Percentiles rank a stretch among this genome's conserved stretches.
phyloP scores from a whole-genome alignment of 495 filamentous ascomycete species.

The Aspergillus asperescens region DNA sequence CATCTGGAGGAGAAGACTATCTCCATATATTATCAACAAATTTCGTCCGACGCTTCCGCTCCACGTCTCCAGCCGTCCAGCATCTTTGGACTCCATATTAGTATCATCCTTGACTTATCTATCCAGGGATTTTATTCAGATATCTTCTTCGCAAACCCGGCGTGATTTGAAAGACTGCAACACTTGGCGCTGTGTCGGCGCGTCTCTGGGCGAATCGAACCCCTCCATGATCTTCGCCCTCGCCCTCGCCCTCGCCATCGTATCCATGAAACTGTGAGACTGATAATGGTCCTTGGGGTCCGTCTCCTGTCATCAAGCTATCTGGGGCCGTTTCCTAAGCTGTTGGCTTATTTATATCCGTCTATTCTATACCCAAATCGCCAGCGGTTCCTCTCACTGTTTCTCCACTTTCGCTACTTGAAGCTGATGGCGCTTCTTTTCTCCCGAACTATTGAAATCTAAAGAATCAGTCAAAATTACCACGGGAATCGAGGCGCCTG shows the following conservation, averaged over 20 bases:
- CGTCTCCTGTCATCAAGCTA: background rate
- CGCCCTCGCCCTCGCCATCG: too few species aligned
- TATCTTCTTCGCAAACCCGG: background rate
- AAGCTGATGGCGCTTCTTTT: background rate
- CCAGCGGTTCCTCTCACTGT: background rate
- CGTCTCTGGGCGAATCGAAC: constrained; percentile 14
- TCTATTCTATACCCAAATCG: background rate
- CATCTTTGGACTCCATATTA: too few species aligned
- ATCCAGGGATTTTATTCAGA: too few species aligned
- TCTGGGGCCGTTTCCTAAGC: background rate
- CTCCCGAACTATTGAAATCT: constrained; percentile 4
- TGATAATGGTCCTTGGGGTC: background rate
- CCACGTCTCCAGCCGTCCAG: background rate
- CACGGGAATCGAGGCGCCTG: background rate
- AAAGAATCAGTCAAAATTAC: background rate
- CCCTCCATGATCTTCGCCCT: constrained; percentile 13
- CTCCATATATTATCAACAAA: too few species aligned
- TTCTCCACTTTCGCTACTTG: background rate
- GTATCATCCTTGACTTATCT: too few species aligned
- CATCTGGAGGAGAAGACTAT: background rate
- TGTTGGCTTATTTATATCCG: constrained; percentile 3
- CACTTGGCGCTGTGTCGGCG: constrained; percentile 14
- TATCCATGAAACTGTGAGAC: constrained; percentile 4
- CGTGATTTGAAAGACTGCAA: constrained; percentile 18
- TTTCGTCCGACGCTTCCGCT: background rate